Percentiles rank a stretch among this genome's conserved stretches.
Evolutionary conservation across 2,329 filamentous ascomycete species (phyloP).

Genomic region (Aaosphaeria pasadenensis): DNA sequence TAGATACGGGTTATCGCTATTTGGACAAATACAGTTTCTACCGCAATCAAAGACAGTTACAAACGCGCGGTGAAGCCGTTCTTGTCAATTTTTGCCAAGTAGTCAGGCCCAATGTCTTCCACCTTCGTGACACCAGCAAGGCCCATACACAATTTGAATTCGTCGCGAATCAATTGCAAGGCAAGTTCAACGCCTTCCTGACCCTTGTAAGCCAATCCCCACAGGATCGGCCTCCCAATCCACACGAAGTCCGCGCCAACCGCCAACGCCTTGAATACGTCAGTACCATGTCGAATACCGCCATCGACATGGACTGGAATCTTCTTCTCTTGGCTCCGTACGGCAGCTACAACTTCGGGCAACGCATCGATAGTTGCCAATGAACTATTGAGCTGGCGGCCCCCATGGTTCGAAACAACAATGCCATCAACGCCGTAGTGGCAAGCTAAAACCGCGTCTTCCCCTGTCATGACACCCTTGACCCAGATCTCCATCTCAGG

Average conservation of each 20-base stretch:
- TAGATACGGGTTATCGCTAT: too few relatives aligned
- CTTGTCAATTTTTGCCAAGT: neutral
- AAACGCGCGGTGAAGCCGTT: neutral
- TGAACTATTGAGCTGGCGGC: slow-evolving; percentile 57
- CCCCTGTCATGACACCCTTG: slow-evolving; percentile 32
- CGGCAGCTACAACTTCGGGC: slow-evolving; percentile 38
- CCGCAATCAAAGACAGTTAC: neutral
- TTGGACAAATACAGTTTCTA: too few relatives aligned
- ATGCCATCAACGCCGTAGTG: slow-evolving; percentile 37
- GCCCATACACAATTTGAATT: neutral
- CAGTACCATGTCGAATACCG: slow-evolving; percentile 54
- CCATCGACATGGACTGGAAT: slow-evolving; percentile 61
- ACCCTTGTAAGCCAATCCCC: slow-evolving; percentile 46
- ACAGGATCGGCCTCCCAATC: slow-evolving; percentile 49
- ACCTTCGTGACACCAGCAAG: neutral
- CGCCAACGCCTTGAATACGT: slow-evolving; percentile 55
- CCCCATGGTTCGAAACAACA: slow-evolving; percentile 58
- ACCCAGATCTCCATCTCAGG: neutral
- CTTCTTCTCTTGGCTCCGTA: slow-evolving; percentile 32
- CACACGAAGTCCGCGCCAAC: slow-evolving; percentile 51
- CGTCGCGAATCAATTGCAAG: slow-evolving; percentile 1
- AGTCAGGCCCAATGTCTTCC: neutral
- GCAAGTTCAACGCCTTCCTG: slow-evolving; percentile 25
- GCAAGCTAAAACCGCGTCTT: slow-evolving; percentile 46
- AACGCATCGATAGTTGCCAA: slow-evolving; percentile 51